Conservation (phyloP, 208 protist species). For the Leishmania turanica region DNA sequence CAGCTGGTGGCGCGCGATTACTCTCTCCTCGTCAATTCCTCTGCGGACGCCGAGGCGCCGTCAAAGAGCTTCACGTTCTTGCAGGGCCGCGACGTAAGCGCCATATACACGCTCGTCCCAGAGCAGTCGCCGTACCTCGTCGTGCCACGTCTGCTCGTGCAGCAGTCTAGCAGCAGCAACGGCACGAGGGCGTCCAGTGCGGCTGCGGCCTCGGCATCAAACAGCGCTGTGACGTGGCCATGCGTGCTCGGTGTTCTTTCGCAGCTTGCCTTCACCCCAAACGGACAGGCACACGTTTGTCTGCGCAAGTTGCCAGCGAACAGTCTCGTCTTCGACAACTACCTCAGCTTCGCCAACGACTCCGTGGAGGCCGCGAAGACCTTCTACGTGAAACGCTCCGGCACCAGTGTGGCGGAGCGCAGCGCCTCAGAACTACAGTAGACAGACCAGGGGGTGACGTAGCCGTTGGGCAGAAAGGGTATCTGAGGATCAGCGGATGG, state of each 20-base stretch:
- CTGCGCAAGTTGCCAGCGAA: constrained; percentile 36
- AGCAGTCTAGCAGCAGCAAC: constrained; percentile 4
- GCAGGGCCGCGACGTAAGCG: constrained; percentile 66
- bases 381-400: constrained; percentile 37
- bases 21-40: constrained; percentile 57
- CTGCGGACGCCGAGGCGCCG: constrained; percentile 73
- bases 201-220: neutral
- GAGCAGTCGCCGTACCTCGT: constrained; percentile 80
- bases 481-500: neutral
- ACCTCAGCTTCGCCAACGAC: constrained; percentile 44
- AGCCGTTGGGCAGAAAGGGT: neutral
- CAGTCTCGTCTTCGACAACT: constrained; percentile 61
- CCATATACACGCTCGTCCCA: constrained; percentile 75
- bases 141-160: constrained; percentile 56
- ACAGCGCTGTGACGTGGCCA: constrained; percentile 9
- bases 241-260: constrained; percentile 57
- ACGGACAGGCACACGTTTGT: constrained; percentile 44
- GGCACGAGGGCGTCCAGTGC: neutral
- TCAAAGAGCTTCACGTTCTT: constrained; percentile 70
- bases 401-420: constrained; percentile 15
- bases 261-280: constrained; percentile 35
- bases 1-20: constrained; percentile 49
- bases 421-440: constrained; percentile 31
- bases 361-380: constrained; percentile 29
- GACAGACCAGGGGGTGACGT: neutral